These are phyloP conservation scores for Ascoidea asiatica DNA, from an alignment of 805 yeast genomes.

Conservation along the genomic window DNA sequence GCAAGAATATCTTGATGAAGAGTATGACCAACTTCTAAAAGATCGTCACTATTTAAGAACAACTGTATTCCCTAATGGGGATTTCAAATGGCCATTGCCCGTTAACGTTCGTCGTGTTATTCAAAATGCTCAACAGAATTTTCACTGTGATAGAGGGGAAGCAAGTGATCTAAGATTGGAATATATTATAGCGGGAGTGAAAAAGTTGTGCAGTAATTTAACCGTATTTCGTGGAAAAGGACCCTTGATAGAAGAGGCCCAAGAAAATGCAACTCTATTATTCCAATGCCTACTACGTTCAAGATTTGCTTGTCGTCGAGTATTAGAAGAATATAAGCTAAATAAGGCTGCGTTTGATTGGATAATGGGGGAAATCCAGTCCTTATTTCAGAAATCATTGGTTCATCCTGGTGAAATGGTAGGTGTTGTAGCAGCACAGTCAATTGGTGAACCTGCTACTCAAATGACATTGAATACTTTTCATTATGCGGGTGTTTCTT, in stretches of 20 bases:
- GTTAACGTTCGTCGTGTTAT: constrained; percentile 93
- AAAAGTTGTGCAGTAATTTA: constrained; percentile 46
- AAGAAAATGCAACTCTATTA: constrained; percentile 77
- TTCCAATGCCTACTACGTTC: constrained; percentile 91
- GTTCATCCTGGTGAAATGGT: constrained; percentile 99
- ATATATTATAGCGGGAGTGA: constrained; percentile 66
- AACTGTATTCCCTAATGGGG: constrained; percentile 83
- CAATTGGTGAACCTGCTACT: constrained; percentile 97
- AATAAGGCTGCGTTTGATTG: constrained; percentile 84
- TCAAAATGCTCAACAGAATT: constrained; percentile 94
- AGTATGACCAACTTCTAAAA: constrained; percentile 58
- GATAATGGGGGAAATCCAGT: constrained; percentile 89
- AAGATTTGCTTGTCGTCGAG: constrained; percentile 80
- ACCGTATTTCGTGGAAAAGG: constrained; percentile 76
- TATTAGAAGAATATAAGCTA: constrained; percentile 79
- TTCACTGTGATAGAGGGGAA: constrained; percentile 81
- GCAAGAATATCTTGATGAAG: constrained; percentile 72
- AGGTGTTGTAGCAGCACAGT: constrained; percentile 94
- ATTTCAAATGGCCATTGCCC: constrained; percentile 93
- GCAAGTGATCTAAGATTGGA: constrained; percentile 82
- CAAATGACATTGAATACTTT: constrained; percentile 96
- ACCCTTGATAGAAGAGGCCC: constrained; percentile 66
- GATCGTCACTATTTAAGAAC: constrained; percentile 72
- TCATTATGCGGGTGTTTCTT: constrained; percentile 97
- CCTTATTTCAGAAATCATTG: constrained; percentile 81